Conservation (phyloP, 2,329 filamentous ascomycete species). For the Gremmenia infestans region DNA sequence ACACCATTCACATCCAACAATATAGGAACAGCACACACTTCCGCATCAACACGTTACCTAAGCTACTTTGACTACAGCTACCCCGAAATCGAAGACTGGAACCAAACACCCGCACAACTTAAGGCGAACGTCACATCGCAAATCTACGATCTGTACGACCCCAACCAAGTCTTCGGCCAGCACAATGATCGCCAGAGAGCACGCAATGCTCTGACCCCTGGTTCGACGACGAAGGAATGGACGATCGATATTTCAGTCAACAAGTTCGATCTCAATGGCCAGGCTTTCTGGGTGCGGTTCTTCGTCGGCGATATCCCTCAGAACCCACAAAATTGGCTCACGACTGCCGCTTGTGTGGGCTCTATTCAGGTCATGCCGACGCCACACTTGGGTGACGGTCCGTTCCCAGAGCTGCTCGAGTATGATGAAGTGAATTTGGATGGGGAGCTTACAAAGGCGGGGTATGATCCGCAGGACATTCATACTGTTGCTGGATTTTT, state of each 20-base stretch:
- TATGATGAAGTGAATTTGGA: constrained; percentile 22
- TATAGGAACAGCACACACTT: constrained; percentile 45
- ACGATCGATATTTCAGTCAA: constrained; percentile 17
- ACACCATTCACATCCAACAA: constrained; percentile 32
- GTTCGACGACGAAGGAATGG: constrained; percentile 18
- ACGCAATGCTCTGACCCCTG: neutral
- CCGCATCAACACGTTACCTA: constrained; percentile 35
- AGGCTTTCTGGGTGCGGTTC: constrained; percentile 20
- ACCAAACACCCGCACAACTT: constrained; percentile 52
- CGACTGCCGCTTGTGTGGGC: constrained; percentile 9
- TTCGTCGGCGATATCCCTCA: constrained; percentile 23
- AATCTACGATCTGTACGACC: constrained; percentile 47
- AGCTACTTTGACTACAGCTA: constrained; percentile 12
- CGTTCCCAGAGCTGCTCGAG: constrained; percentile 10
- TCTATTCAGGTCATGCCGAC: constrained; percentile 24
- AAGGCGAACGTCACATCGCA: constrained; percentile 56
- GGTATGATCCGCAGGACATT: constrained; percentile 10
- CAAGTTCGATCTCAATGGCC: constrained; percentile 25
- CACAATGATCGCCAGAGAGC: neutral
- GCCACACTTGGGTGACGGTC: constrained; percentile 1
- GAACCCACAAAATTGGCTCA: constrained; percentile 20
- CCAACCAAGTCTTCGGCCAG: constrained; percentile 3
- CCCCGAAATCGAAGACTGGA: constrained; percentile 37
- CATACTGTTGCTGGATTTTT: constrained; percentile 14
- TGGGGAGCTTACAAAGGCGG: constrained; percentile 5